Conservation (phyloP, 345 rosid genomes). For the Syzygium jambos region DNA sequence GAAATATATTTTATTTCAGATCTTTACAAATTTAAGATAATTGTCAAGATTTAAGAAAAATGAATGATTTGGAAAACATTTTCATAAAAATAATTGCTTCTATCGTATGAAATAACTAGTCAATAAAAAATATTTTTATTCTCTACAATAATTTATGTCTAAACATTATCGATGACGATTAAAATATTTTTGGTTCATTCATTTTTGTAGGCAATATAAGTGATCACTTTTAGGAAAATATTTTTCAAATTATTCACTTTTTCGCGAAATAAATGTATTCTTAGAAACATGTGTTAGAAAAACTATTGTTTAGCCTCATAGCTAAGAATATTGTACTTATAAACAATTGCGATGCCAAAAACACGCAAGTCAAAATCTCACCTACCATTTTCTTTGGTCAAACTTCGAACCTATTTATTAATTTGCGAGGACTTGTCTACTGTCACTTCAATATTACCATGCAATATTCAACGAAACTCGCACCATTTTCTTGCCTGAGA, state of each 20-base stretch:
- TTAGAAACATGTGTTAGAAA: not conserved
- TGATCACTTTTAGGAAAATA: too few species aligned
- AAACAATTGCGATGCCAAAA: not conserved
- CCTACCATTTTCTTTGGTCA: not conserved
- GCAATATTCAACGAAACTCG: not conserved
- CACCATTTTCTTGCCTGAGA: not conserved
- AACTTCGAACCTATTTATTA: not conserved
- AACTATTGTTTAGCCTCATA: not conserved
- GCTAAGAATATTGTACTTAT: not conserved
- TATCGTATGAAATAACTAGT: not conserved
- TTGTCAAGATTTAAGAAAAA: not conserved
- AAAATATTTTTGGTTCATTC: not conserved
- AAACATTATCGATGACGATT: not conserved
- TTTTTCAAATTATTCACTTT: not conserved
- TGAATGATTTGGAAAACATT: not conserved
- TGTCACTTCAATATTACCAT: not conserved
- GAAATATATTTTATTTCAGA: not conserved
- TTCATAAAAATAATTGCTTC: not conserved
- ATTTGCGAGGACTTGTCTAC: not conserved
- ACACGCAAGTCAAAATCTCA: not conserved
- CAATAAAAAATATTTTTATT: not conserved
- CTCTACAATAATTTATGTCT: not conserved
- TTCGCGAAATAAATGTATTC: rapidly evolving
- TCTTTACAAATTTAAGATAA: not conserved
- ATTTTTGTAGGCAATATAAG: not conserved